A percentile compares a stretch with the other conserved stretches of the same genome.
Conservation (phyloP, 257 asterid species). For the Craterostigma plantagineum region DNA sequence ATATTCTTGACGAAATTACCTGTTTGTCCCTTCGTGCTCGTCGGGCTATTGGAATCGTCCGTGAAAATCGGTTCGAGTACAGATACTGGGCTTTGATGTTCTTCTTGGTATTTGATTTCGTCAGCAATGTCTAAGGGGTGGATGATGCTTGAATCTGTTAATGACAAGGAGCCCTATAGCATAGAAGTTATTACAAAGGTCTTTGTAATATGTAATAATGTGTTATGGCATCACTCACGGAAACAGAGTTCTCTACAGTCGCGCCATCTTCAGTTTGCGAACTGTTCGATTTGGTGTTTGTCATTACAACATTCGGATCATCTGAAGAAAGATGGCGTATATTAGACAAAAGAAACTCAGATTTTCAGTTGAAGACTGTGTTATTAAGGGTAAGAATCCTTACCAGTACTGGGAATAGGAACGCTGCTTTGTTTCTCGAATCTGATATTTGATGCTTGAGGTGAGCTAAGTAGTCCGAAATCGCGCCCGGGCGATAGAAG, state of each 20-base stretch:
- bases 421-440: conserved; percentile 9
- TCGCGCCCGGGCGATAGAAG: conserved; percentile 46
- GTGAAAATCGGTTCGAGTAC: conserved; percentile 50
- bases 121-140: conserved; percentile 14
- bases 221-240: neutral
- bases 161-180: conserved; percentile 21
- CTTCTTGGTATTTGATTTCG: conserved; percentile 32
- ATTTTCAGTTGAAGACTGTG: too few relatives aligned
- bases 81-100: conserved; percentile 67
- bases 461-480: conserved; percentile 11
- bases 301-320: too few relatives aligned
- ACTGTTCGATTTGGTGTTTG: too few relatives aligned
- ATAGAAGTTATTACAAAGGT: conserved; percentile 3
- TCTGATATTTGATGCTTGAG: conserved; percentile 10
- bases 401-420: too few relatives aligned
- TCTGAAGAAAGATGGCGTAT: too few relatives aligned
- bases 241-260: neutral
- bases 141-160: conserved; percentile 23
- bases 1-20: conserved; percentile 14
- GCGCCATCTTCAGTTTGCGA: too few relatives aligned
- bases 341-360: too few relatives aligned
- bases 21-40: conserved; percentile 21
- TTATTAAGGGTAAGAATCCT: too few relatives aligned
- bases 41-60: conserved; percentile 41
- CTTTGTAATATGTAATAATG: neutral